Base-by-base conservation (phyloP, 192 early-diverging fungal species). In the Gryganskiella cystojenkinii region DNA sequence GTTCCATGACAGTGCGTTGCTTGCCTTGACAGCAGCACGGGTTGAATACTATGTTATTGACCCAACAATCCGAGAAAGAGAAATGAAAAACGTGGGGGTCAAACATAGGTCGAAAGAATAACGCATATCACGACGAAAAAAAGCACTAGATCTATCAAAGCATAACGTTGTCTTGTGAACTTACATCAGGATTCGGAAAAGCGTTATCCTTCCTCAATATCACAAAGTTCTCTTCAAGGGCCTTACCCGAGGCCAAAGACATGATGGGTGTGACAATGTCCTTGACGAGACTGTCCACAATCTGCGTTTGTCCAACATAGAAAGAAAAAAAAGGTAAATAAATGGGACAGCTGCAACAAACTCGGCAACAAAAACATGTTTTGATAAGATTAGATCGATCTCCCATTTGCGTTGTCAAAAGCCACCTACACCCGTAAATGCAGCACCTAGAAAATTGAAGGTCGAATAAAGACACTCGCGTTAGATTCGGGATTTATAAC, bases 221-320 rank as follows among this genome's bases (percentile, higher is more conserved):
- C 13, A 78, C 25, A 78, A 69, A 78, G 66, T 69, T 78, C 65
- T 78, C 66, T 42, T 78, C 66, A 25, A 78, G 61, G 17, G 72
- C 74, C 65, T 46, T 79, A 53, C 86, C 88, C 4, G 79, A 76
- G 2, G 85, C 90, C 10, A 92, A 61, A 20, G 82, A 78, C 40
- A 92, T 81, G 34, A 89, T 50, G 2, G 91, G 90, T 44, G 82
- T 57, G 44, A 91, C 64, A 34, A 90, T 72, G 57, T 90, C 89
- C 34, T 82, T 69, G 55, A 78, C 74, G 13, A 76, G 34, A 28
- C 72, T 76, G 20, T 67, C 72, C 14, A 88, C 86, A 15, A 67
- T 74, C 60, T 74, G 35, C 3, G 33, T 3, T 14, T 30, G 17
- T 30, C 24, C 25, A 22, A 27, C 24, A 50, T 4, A 25, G 45